Percentiles rank a stretch among this genome's conserved stretches.
These are phyloP conservation scores for Acanthamoeba triangularis DNA, from an alignment of 208 protist genomes.

Conservation along the genomic window DNA sequence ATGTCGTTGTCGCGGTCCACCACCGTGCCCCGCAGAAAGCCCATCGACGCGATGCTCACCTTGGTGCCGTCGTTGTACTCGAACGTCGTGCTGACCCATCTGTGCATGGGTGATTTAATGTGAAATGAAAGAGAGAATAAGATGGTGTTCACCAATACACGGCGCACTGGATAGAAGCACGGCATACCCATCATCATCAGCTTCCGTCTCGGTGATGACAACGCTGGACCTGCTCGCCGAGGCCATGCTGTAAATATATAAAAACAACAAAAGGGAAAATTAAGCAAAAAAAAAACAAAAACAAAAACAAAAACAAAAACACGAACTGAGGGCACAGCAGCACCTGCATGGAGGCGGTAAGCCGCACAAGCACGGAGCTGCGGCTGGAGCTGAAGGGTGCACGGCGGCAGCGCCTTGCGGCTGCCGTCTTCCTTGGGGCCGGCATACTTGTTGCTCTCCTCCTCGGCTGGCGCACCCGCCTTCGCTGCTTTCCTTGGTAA, in stretches of 20 bases:
- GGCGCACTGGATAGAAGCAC: neutral
- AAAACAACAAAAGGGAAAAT: neutral
- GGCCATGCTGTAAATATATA: neutral
- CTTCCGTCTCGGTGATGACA: conserved; percentile 6
- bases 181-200: neutral
- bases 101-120: neutral
- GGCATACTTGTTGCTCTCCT: conserved; percentile 11
- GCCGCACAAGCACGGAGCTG: conserved; percentile 14
- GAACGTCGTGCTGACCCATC: conserved; percentile 26
- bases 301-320: no score
- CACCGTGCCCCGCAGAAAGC: neutral
- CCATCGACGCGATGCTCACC: conserved; percentile 31
- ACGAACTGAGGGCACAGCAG: no score
- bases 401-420: neutral
- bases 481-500: neutral
- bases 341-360: neutral
- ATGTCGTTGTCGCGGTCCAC: conserved; percentile 40
- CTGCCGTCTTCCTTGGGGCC: neutral
- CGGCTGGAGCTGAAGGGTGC: conserved; percentile 7
- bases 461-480: conserved; percentile 37
- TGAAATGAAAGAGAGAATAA: no score
- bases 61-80: conserved; percentile 7
- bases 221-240: neutral
- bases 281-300: no score
- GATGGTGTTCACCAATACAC: no score